Evolutionary conservation across 208 protist species (phyloP), one percentile per base, ranked within the genome.

Genomic region (Leptomonas pyrrhocoris): DNA sequence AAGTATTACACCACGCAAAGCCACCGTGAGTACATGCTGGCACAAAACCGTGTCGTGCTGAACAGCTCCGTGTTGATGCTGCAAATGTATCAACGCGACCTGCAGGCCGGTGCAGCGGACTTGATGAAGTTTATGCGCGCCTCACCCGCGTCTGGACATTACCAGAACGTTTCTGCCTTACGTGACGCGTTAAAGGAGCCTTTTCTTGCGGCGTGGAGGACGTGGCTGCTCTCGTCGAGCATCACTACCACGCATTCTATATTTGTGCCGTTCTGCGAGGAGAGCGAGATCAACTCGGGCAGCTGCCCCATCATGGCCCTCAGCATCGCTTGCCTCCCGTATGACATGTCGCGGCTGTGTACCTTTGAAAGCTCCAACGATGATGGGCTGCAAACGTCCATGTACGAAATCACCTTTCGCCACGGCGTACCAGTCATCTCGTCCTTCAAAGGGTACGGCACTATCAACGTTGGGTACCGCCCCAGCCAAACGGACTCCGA

Each of bases 41-140:
- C 58, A 21, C 78, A 80, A 19, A 85, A 85, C 40, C 50, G 53
- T 34, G 61, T 81, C 38, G 70, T 86, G 16, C 69, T 90, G 23
- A 90, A 84, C 70, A 83, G 75, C 69, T 85, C 80, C 13, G 50
- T 77, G 21, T 18, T 64, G 38, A 31, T 62, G 30, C 66, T 89
- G 38, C 48, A 69, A 19, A 51, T 58, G 9, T 81, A 75, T 8
- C 72, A 81, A 21, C 34, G 51, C 9, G 43, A 31, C 27, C 61
- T 90, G 19, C 55, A 62, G 23, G 30, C 16, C 2, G 74, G 68
- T 23, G 45, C 61, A 5, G 28, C 34, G 3, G 42, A 74, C 19
- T 42, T 86, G 16, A 49, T 77, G 43, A 23, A 48, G 19, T 86
- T 86, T 82, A 38, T 76, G 12, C 34, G 54, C 5, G 42, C 36